phyloP scores from a whole-genome alignment of 495 filamentous ascomycete genomes.

The Penicillium silybi region DNA sequence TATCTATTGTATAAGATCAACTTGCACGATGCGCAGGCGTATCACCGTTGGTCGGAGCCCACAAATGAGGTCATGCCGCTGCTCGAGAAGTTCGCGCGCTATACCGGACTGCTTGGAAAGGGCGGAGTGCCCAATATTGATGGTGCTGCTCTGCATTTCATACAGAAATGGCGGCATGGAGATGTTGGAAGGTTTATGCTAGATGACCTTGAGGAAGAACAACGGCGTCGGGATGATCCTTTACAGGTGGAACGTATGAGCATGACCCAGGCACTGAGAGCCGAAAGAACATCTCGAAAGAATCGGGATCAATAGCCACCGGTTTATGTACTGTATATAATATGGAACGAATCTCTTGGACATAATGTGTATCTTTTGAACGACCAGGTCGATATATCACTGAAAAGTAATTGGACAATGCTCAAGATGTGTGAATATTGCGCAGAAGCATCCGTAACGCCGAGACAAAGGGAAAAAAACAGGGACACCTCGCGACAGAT shows the following conservation, averaged over 20 bases:
- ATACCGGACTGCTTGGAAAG: slow-evolving; percentile 72
- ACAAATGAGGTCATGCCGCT: slow-evolving; percentile 79
- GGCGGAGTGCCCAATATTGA: slow-evolving; percentile 70
- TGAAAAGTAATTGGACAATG: slow-evolving; percentile 10
- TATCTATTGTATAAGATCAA: slow-evolving; percentile 88
- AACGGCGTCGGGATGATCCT: slow-evolving; percentile 39
- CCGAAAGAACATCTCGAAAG: slow-evolving; percentile 32
- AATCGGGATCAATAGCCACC: slow-evolving; percentile 23
- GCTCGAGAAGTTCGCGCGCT: slow-evolving; percentile 61
- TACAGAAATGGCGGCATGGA: slow-evolving; percentile 80
- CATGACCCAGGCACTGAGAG: slow-evolving; percentile 42
- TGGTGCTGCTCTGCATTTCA: slow-evolving; percentile 73
- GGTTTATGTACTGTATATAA: slow-evolving; percentile 23
- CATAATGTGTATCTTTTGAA: slow-evolving; percentile 19
- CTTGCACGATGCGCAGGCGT: slow-evolving; percentile 50
- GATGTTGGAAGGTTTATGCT: slow-evolving; percentile 72
- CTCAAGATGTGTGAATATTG: slow-evolving; percentile 18
- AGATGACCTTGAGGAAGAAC: slow-evolving; percentile 67
- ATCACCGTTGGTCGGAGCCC: slow-evolving; percentile 60
- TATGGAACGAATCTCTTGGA: slow-evolving; percentile 8
- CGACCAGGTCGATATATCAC: slow-evolving; percentile 3
- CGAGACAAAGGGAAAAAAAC: slow-evolving; percentile 16
- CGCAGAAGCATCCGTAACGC: slow-evolving; percentile 25
- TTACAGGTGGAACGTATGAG: slow-evolving; percentile 33
- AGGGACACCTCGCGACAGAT: slow-evolving; percentile 4